These are phyloP conservation scores for Trichosporon faecale DNA, from an alignment of 1,284 basidiomycete genomes.

Conservation along the genomic window DNA sequence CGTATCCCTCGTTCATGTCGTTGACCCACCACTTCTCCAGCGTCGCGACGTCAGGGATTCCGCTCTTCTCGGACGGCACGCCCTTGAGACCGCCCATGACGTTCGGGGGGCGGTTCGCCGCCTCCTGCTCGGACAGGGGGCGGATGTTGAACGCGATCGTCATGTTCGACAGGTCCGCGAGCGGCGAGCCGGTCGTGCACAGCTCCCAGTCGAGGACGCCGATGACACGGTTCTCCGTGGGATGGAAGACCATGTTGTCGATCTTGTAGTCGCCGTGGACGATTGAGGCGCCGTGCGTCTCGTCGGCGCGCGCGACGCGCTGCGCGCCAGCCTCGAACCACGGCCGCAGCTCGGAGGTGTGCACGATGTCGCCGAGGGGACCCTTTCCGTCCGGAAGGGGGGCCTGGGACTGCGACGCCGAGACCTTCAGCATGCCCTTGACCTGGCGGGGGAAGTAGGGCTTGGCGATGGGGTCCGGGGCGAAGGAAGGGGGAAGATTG, in stretches of 20 bases:
- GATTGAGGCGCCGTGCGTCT: slow-evolving; percentile 59
- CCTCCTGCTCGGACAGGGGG: neutral
- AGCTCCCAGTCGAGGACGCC: slow-evolving; percentile 96
- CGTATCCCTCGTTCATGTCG: slow-evolving; percentile 43
- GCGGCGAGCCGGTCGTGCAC: slow-evolving; percentile 82
- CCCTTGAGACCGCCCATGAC: slow-evolving; percentile 60
- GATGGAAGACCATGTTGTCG: slow-evolving; percentile 87
- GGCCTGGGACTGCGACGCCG: slow-evolving; percentile 68
- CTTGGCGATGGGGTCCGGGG: slow-evolving; percentile 59
- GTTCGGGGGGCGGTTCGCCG: neutral
- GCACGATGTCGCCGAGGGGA: slow-evolving; percentile 53
- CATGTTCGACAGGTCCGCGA: slow-evolving; percentile 89
- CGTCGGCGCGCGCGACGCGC: slow-evolving; percentile 70
- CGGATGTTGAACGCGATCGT: slow-evolving; percentile 15
- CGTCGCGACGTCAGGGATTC: slow-evolving; percentile 64
- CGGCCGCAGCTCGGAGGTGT: slow-evolving; percentile 65
- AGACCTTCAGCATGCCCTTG: slow-evolving; percentile 73
- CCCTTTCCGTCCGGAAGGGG: slow-evolving; percentile 49
- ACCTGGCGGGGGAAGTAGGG: slow-evolving; percentile 91
- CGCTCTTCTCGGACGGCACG: slow-evolving; percentile 56
- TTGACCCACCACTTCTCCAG: slow-evolving; percentile 59
- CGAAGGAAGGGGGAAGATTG: slow-evolving; percentile 69
- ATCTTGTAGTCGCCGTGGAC: slow-evolving; percentile 97
- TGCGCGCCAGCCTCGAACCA: slow-evolving; percentile 64
- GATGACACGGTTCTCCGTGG: slow-evolving; percentile 84